Base-by-base conservation (phyloP, 1,284 basidiomycete genomes). In the Sporisorium reilianum region DNA sequence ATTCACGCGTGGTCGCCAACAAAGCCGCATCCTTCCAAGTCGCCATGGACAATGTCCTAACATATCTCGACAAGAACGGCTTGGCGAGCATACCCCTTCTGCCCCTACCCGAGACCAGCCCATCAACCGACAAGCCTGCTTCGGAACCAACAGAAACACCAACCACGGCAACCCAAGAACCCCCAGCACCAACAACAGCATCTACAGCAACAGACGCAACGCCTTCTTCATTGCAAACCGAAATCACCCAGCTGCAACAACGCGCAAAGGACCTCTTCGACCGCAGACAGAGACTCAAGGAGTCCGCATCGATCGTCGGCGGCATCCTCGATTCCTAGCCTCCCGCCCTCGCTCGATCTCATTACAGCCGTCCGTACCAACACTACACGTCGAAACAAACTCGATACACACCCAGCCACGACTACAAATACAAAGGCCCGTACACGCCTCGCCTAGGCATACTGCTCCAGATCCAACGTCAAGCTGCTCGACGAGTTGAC, bases 401-500 rank as follows among this genome's bases (percentile, higher is more conserved):
- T 11, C 6, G n/a, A 38, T 38, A 14, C 2, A 5, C 8, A 49
- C 16, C 36, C 10, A 44, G 8, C 20, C 12, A 5, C 11, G 20
- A 45, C 36, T 38, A 32, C 50, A 34, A 45, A 12, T 32, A 48
- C 22, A 26, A n/a, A 49, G 26, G 14, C 41, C 11, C 26, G 16
- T 8, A 30, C 10, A 5, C 30, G 30, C 30, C 5, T 30, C 8
- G 22, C 18, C 42, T 54, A 79, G 2, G 75, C 75, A 58, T 85
- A 85, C 68, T 80, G 75, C 55, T 85, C 83, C 10, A 96, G 92
- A 86, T 97, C 94, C 54, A 97, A 87, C 2, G 94, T 97, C 75
- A 97, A 85, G 18, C 92, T 93, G 54, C 91, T 88, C 22, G 93
- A 95, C 78, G 93, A 94, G 80, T 97, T 96, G 73, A 93, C 89